Evolutionary conservation across 495 filamentous ascomycete genomes (phyloP).

Genomic region (Podospora pseudopauciseta): DNA sequence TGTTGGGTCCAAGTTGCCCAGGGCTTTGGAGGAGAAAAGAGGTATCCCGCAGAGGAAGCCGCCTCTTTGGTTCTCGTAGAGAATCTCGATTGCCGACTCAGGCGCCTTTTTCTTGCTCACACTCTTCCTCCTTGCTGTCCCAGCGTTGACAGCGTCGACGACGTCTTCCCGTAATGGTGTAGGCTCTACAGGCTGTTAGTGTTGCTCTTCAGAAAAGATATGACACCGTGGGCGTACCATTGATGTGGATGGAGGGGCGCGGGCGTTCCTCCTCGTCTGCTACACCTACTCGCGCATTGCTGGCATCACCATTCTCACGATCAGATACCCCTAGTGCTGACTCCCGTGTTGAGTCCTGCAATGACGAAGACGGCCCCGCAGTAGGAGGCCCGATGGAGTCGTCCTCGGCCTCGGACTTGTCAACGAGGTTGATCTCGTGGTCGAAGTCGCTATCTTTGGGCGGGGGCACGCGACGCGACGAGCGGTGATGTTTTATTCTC

Average conservation of each 20-base stretch:
- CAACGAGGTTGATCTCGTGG: slow-evolving; percentile 58
- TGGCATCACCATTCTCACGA: slow-evolving; percentile 9
- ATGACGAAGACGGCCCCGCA: slow-evolving; percentile 11
- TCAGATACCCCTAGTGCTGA: not conserved
- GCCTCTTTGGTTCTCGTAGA: slow-evolving; percentile 92
- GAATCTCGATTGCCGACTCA: slow-evolving; percentile 71
- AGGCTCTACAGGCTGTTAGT: slow-evolving; percentile 11
- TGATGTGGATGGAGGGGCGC: slow-evolving; percentile 21
- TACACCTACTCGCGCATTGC: not conserved
- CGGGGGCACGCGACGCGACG: slow-evolving; percentile 46
- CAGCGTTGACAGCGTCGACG: not conserved
- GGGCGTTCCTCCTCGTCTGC: not conserved
- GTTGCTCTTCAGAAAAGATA: not conserved
- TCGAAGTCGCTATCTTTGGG: slow-evolving; percentile 56
- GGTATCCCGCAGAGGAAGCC: slow-evolving; percentile 84
- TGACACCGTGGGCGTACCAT: slow-evolving; percentile 14
- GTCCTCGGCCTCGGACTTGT: slow-evolving; percentile 35
- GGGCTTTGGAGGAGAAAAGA: slow-evolving; percentile 77
- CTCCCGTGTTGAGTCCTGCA: slow-evolving; percentile 1
- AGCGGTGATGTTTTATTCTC: slow-evolving; percentile 40
- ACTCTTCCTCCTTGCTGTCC: slow-evolving; percentile 6
- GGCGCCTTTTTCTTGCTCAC: slow-evolving; percentile 24
- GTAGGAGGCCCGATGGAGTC: slow-evolving; percentile 4
- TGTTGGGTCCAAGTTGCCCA: slow-evolving; percentile 81
- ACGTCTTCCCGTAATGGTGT: slow-evolving; percentile 13